Conservation (phyloP, 2,329 filamentous ascomycete genomes). For the Fusarium secorum region DNA sequence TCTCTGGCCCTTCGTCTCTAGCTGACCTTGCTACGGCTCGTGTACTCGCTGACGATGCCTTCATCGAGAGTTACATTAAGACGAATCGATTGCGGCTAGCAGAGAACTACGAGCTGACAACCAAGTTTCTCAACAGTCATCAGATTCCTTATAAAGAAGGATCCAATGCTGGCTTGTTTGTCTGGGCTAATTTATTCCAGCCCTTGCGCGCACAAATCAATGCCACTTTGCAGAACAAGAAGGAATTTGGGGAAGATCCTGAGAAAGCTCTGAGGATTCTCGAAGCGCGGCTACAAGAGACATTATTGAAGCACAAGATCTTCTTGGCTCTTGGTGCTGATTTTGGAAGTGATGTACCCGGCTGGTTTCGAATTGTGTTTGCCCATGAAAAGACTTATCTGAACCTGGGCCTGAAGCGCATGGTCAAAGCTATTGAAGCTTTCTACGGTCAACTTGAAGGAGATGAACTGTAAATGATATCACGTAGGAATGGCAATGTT, state of each 20-base stretch:
- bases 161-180: neutral
- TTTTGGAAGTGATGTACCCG: neutral
- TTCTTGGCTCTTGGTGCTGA: neutral
- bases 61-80: accelerated
- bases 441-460: neutral
- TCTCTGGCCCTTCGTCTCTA: neutral
- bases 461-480: accelerated
- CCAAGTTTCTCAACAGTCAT: neutral
- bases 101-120: neutral
- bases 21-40: neutral
- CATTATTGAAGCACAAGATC: neutral
- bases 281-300: neutral
- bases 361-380: neutral
- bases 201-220: neutral
- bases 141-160: neutral
- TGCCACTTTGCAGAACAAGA: accelerated
- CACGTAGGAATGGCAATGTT: accelerated
- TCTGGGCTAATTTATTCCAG: neutral
- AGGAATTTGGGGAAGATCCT: accelerated
- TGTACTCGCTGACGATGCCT: neutral
- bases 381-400: neutral
- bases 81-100: neutral
- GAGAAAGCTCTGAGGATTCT: accelerated
- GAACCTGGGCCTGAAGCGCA: neutral
- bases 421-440: neutral